A percentile compares a stretch with the other conserved stretches of the same genome.
Conservation (phyloP, 257 asterid genomes). For the Plectranthus barbatus region DNA sequence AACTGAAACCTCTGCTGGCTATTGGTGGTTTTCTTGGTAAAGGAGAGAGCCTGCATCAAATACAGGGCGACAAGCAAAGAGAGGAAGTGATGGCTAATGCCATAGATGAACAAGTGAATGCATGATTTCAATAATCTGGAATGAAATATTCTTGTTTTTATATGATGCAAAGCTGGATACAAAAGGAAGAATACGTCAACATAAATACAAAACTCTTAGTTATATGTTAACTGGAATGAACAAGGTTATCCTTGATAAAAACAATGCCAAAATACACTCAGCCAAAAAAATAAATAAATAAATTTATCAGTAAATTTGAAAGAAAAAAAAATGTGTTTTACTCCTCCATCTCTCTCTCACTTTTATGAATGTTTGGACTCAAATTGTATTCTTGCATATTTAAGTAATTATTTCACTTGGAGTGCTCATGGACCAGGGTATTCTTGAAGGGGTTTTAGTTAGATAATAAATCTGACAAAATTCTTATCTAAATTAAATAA, state of each 20-base stretch:
- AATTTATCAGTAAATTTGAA: conserved; percentile 5
- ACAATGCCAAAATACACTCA: conserved; percentile 31
- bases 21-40: no score
- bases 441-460: no score
- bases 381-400: conserved; percentile 27
- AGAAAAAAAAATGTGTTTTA: neutral
- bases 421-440: conserved; percentile 24
- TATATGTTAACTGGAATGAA: conserved; percentile 43
- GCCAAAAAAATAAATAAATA: neutral
- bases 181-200: conserved; percentile 27
- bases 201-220: conserved; percentile 21
- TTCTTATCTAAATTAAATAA: neutral
- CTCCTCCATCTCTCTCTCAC: neutral
- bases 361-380: conserved; percentile 16
- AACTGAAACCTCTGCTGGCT: conserved; percentile 4
- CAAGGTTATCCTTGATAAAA: conserved; percentile 44
- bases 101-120: no score
- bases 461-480: neutral
- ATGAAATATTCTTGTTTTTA: neutral
- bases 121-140: no score
- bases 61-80: no score
- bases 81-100: no score
- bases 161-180: conserved; percentile 31
- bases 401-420: conserved; percentile 24
- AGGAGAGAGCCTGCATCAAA: no score